Percentiles rank a stretch among this genome's conserved stretches.
Conservation (phyloP, 306 rosid genomes). For the Pyrus betulifolia region DNA sequence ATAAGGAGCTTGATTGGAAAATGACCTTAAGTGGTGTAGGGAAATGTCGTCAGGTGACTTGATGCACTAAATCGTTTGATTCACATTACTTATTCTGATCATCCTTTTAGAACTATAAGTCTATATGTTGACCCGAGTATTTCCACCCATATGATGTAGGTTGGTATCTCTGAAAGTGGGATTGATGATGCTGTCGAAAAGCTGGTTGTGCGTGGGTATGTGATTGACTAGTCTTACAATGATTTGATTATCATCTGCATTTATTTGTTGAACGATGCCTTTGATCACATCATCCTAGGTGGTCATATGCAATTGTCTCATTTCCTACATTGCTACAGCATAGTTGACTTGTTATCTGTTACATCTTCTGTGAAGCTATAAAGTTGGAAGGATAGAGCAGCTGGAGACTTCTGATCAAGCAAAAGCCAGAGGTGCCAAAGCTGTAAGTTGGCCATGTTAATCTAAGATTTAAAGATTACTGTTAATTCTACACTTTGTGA, state of each 20-base stretch:
- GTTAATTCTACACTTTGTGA: not conserved
- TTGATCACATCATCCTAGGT: not conserved
- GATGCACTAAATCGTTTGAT: not conserved
- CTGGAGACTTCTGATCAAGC: slow-evolving; percentile 75
- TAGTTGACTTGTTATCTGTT: slow-evolving; percentile 1
- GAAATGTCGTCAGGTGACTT: slow-evolving; percentile 88
- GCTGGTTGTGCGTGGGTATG: slow-evolving; percentile 95
- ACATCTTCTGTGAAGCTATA: slow-evolving; percentile 52
- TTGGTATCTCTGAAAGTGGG: slow-evolving; percentile 96
- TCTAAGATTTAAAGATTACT: not conserved
- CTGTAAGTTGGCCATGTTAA: slow-evolving; percentile 58
- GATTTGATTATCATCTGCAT: not conserved
- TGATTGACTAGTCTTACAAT: slow-evolving; percentile 13
- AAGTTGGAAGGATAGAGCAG: slow-evolving; percentile 96
- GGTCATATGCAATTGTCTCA: not conserved
- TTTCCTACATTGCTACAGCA: not conserved
- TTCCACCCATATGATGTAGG: slow-evolving; percentile 35
- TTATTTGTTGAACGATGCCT: not conserved
- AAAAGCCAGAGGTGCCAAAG: slow-evolving; percentile 71
- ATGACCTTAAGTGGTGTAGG: slow-evolving; percentile 93
- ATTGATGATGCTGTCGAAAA: slow-evolving; percentile 91
- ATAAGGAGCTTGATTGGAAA: slow-evolving; percentile 98
- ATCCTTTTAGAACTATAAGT: not conserved
- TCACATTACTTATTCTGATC: not conserved
- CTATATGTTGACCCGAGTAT: not conserved